Conservation (phyloP, 2,329 filamentous ascomycete species). For the Botrytis galanthina region DNA sequence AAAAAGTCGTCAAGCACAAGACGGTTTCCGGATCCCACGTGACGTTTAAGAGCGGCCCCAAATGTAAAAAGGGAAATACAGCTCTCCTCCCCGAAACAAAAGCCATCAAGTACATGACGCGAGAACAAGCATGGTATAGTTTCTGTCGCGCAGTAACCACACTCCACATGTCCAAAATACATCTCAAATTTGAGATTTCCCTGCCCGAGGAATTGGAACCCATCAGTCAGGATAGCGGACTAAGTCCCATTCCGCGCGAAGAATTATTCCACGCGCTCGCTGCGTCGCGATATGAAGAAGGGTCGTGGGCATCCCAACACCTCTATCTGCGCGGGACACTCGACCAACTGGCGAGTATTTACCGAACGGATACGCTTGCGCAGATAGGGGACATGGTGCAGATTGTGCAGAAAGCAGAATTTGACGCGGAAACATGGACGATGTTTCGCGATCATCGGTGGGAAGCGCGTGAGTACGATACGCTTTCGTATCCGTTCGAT, state of each 20-base stretch:
- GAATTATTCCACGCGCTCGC: background rate
- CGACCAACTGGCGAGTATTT: background rate
- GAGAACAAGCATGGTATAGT: background rate
- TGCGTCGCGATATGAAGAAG: background rate
- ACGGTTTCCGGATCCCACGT: background rate
- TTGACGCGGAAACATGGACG: background rate
- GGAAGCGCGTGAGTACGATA: background rate
- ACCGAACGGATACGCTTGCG: accelerated
- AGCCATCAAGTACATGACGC: background rate
- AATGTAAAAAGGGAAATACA: accelerated
- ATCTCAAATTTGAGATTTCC: background rate
- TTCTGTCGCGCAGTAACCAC: background rate
- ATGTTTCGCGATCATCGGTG: background rate
- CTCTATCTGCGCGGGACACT: background rate
- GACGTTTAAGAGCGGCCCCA: background rate
- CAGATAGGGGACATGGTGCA: background rate
- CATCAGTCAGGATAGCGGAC: background rate
- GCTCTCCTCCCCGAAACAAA: background rate
- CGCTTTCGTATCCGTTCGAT: background rate
- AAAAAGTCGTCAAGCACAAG: background rate
- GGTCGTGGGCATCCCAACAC: background rate
- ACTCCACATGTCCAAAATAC: background rate
- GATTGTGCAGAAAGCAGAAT: background rate
- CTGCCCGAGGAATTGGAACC: background rate
- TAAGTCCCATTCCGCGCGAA: background rate